Evolutionary conservation across 306 rosid genomes (phyloP).

Genomic region (peach (Prunus persica)): Prunus_persica_NCBIv2 NC_034015.1:15532501-15533000

Average conservation of each 20-base stretch:
- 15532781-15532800: slow-evolving; percentile 16
- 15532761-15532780: slow-evolving; percentile 21
- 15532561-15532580: slow-evolving; percentile 40
- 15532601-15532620: slow-evolving; percentile 8
- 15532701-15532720: slow-evolving; percentile 20
- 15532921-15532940: slow-evolving; percentile 31
- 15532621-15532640: slow-evolving; percentile 32
- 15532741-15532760: slow-evolving; percentile 23
- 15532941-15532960: slow-evolving; percentile 38
- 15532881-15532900: slow-evolving; percentile 6
- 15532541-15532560: background rate
- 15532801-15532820: slow-evolving; percentile 5
- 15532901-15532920: slow-evolving; percentile 38
- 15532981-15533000: slow-evolving; percentile 13
- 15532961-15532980: slow-evolving; percentile 46
- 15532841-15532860: background rate
- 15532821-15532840: background rate
- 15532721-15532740: slow-evolving; percentile 33
- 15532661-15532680: slow-evolving; percentile 33
- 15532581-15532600: slow-evolving; percentile 19
- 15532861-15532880: slow-evolving; percentile 33
- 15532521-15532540: background rate
- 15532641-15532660: slow-evolving; percentile 32
- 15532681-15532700: slow-evolving; percentile 15
- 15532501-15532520: background rate